Percentiles rank a stretch among this genome's conserved stretches.
phyloP scores from a whole-genome alignment of 2,329 filamentous ascomycete genomes.

The Tolypocladium endophyticum region DNA sequence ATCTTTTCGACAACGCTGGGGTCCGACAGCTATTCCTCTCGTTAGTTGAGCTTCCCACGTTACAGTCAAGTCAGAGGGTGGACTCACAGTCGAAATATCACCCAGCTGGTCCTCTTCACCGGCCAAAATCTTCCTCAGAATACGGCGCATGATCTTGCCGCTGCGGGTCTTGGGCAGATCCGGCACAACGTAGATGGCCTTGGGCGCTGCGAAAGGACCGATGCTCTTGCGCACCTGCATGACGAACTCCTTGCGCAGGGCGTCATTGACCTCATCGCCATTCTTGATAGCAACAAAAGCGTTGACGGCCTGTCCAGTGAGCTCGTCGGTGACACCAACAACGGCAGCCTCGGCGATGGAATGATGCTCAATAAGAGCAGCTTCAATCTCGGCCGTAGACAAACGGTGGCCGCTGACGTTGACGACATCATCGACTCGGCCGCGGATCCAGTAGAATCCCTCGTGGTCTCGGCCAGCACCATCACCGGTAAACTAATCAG shows the following conservation, averaged over 20 bases:
- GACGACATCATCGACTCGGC: constrained; percentile 95
- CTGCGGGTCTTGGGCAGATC: constrained; percentile 95
- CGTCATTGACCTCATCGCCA: constrained; percentile 62
- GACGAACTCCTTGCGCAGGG: constrained; percentile 85
- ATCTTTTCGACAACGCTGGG: constrained; percentile 84
- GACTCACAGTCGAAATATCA: constrained; percentile 77
- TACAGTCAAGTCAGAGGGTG: background rate
- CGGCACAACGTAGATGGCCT: constrained; percentile 81
- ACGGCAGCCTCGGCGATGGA: constrained; percentile 89
- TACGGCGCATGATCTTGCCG: constrained; percentile 98
- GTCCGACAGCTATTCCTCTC: constrained; percentile 62
- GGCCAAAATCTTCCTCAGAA: constrained; percentile 92
- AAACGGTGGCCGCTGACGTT: constrained; percentile 95
- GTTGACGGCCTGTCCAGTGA: constrained; percentile 94
- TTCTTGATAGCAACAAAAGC: constrained; percentile 93
- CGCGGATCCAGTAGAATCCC: constrained; percentile 99
- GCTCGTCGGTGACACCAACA: constrained; percentile 83
- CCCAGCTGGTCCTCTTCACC: constrained; percentile 96
- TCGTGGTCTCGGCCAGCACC: constrained; percentile 94
- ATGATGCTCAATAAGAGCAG: constrained; percentile 85
- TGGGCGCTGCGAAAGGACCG: constrained; percentile 92
- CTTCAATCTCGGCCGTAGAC: constrained; percentile 96
- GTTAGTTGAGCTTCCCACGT: background rate
- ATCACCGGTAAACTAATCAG: constrained; percentile 69
- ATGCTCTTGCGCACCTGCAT: constrained; percentile 96